Evolutionary conservation across 139 green algal genomes (phyloP), one percentile per base, ranked within the genome.

Genomic region (Tetraselmis striata): DNA sequence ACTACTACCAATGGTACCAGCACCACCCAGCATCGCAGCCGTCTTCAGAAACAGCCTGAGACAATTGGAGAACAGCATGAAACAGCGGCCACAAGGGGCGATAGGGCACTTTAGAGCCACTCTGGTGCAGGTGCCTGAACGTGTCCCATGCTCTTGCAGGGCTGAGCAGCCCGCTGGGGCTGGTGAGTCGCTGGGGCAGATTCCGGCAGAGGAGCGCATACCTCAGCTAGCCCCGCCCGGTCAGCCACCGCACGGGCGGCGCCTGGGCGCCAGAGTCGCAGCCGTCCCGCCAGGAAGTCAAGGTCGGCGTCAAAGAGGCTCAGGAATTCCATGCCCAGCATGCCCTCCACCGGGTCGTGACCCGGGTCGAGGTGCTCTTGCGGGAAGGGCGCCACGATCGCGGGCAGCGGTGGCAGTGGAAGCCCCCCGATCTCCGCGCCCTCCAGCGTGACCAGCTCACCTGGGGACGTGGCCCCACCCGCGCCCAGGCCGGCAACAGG

Each of bases 241-340:
- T 2, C 2, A 28, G 74, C 74, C 2, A 29, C 23, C 5, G 23
- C 23, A 18, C 5, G 5, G 74, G 74, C 74, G 2, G 74, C 2
- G 74, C 74, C 74, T 2, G 74, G 74, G 2, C 5, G 26, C 74
- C 74, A 77, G 26, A 77, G 74, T 2, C 74, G 74, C 23, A 77
- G 74, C 23, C 74, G 74, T 2, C 74, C 74, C 23, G 22, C 25
- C 2, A 22, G 22, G 74, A 77, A 77, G 74, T 77, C 74, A 18
- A 77, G 74, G 74, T 77, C 74, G 74, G 74, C 22, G n/a, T 77
- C 74, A 18, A 77, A 77, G 26, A 77, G 25, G 74, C 25, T 77
- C 23, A 77, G 74, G 74, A 77, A 77, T 29, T 77, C 74, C 74
- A 77, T 77, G 23, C 74, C 74, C 26, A 77, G 25, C 74, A 77